Conservation (phyloP, 148 eudicot species). For the Spergularia bocconei region DNA sequence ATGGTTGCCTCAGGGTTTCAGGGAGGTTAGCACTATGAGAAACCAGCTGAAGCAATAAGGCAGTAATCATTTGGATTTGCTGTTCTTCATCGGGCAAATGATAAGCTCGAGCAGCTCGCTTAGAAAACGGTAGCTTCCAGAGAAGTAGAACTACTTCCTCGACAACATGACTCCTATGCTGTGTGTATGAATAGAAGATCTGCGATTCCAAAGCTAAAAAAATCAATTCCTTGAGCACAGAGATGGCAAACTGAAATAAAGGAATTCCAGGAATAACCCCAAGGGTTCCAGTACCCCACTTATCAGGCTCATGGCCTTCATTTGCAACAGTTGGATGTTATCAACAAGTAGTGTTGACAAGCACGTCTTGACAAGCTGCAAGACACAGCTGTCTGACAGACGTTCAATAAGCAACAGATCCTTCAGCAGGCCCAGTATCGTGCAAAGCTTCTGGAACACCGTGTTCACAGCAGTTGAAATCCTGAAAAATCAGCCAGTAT, state of each 20-base stretch:
- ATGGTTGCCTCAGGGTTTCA: slow-evolving; percentile 60
- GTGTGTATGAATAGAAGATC: slow-evolving; percentile 76
- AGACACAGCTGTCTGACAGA: slow-evolving; percentile 91
- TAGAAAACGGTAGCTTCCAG: slow-evolving; percentile 76
- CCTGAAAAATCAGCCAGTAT: slow-evolving; percentile 39
- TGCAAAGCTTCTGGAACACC: slow-evolving; percentile 85
- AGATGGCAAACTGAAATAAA: neutral
- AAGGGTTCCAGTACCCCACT: slow-evolving; percentile 60
- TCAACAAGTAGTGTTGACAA: slow-evolving; percentile 87
- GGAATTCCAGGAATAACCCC: slow-evolving; percentile 8
- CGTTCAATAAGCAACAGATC: slow-evolving; percentile 78
- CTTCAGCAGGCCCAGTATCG: slow-evolving; percentile 68
- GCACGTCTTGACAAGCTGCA: slow-evolving; percentile 82
- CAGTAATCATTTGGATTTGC: slow-evolving; percentile 88
- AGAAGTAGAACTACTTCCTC: slow-evolving; percentile 85
- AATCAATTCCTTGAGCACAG: slow-evolving; percentile 8
- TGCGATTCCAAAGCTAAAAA: slow-evolving; percentile 34
- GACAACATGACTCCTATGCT: slow-evolving; percentile 81
- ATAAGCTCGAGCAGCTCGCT: slow-evolving; percentile 73
- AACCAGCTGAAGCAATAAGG: slow-evolving; percentile 79
- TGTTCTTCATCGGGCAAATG: slow-evolving; percentile 96
- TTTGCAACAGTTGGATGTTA: slow-evolving; percentile 90
- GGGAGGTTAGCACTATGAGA: slow-evolving; percentile 93
- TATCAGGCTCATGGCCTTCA: slow-evolving; percentile 81
- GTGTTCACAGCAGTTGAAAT: slow-evolving; percentile 64